Evolutionary conservation across 306 rosid species (phyloP).

Genomic region (Bauhinia variegata): DNA sequence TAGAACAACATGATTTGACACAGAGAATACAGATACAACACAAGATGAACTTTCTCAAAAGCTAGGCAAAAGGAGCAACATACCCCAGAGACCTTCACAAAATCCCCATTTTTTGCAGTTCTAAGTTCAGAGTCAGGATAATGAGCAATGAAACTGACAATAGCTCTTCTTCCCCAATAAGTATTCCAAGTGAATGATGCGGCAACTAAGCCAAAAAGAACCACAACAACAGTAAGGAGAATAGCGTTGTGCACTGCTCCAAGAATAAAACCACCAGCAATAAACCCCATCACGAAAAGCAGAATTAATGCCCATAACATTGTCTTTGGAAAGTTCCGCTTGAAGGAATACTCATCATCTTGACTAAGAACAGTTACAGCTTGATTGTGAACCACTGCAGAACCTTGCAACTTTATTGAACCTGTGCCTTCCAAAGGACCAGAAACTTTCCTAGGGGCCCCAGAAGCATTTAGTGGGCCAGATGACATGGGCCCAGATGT

Average conservation of each 20-base stretch:
- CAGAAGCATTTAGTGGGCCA: conserved; percentile 87
- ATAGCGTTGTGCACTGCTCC: conserved; percentile 92
- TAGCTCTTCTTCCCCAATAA: conserved; percentile 87
- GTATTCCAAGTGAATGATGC: conserved; percentile 91
- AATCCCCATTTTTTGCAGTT: conserved; percentile 94
- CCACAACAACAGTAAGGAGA: conserved; percentile 83
- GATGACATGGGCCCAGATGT: too few relatives aligned
- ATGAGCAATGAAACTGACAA: conserved; percentile 63
- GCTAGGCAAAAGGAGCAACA: conserved; percentile 42
- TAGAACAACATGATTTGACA: too few relatives aligned
- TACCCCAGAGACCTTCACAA: conserved; percentile 99
- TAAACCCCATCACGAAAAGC: conserved; percentile 95
- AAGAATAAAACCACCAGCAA: conserved; percentile 97
- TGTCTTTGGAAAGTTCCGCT: conserved; percentile 81
- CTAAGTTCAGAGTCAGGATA: conserved; percentile 98
- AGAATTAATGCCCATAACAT: conserved; percentile 86
- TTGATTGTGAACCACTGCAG: conserved; percentile 70
- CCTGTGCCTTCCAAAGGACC: conserved; percentile 83
- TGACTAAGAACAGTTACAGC: conserved; percentile 80
- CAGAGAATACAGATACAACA: conserved; percentile 2
- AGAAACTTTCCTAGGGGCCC: conserved; percentile 89
- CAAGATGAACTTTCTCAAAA: conserved; percentile 22
- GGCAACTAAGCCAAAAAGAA: conserved; percentile 78
- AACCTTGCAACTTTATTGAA: conserved; percentile 75
- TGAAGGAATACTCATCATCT: conserved; percentile 82